phyloP scores from a whole-genome alignment of 2,329 filamentous ascomycete genomes.

The Aschersonia sp. region DNA sequence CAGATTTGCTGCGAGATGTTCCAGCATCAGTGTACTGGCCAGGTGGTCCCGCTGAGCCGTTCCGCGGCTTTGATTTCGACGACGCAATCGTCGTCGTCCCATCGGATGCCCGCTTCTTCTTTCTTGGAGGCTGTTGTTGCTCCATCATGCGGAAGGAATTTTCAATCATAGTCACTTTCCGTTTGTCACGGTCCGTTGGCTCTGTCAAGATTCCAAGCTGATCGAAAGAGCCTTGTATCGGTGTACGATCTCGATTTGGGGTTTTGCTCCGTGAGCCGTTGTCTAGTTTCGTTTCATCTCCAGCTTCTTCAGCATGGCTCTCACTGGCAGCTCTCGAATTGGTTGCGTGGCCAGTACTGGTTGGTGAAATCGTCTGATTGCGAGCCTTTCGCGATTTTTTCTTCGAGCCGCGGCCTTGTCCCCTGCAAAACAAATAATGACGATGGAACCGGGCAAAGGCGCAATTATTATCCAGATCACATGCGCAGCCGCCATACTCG shows the following conservation, averaged over 20 bases:
- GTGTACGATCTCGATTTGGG: constrained; percentile 50
- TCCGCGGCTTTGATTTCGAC: constrained; percentile 24
- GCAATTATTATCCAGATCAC: constrained; percentile 47
- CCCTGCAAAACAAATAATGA: constrained; percentile 33
- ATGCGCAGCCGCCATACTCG: constrained; percentile 69
- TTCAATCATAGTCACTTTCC: constrained; percentile 52
- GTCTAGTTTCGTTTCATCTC: constrained; percentile 32
- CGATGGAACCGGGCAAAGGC: constrained; percentile 49
- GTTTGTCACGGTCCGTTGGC: constrained; percentile 50
- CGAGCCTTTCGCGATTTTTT: constrained; percentile 42
- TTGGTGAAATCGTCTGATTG: constrained; percentile 41
- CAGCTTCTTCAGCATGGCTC: constrained; percentile 38
- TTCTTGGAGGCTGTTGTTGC: constrained; percentile 39
- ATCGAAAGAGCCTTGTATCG: constrained; percentile 44
- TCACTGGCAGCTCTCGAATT: constrained; percentile 52
- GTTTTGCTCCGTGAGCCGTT: constrained; percentile 47
- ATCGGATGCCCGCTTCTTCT: constrained; percentile 49
- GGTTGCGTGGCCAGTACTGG: constrained; percentile 44
- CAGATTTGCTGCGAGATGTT: constrained; percentile 38
- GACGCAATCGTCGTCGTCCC: constrained; percentile 22
- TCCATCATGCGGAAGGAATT: constrained; percentile 49
- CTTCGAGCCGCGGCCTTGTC: constrained; percentile 26
- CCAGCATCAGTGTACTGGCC: constrained; percentile 35
- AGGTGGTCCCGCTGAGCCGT: constrained; percentile 19
- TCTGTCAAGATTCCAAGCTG: constrained; percentile 46